phyloP scores from a whole-genome alignment of 2,329 filamentous ascomycete species.

The Hymenoscyphus occultus region DNA sequence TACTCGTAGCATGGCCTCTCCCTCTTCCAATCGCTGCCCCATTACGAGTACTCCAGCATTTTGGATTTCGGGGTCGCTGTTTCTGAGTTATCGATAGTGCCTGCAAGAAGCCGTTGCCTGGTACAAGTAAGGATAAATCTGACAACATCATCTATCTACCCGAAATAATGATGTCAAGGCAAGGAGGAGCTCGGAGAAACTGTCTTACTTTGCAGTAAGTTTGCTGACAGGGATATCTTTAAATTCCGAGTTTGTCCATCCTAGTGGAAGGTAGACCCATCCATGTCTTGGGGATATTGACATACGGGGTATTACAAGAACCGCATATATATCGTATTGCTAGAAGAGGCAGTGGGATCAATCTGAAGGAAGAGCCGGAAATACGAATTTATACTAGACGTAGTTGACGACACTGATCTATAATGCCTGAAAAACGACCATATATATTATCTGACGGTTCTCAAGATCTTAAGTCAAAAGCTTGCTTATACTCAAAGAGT shows the following conservation, averaged over 20 bases:
- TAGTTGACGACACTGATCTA: no score
- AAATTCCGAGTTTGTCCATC: background rate
- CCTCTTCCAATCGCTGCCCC: background rate
- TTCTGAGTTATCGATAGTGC: constrained; percentile 2
- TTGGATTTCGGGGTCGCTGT: background rate
- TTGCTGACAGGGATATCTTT: background rate
- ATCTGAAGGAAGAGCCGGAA: no score
- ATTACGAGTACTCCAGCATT: background rate
- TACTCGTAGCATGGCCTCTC: background rate
- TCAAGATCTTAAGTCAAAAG: background rate
- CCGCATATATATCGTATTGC: no score
- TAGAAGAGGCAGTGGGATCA: no score
- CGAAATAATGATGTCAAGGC: background rate
- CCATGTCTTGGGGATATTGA: background rate
- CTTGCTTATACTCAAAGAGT: background rate
- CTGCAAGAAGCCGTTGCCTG: background rate
- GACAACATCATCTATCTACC: background rate
- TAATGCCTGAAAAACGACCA: no score
- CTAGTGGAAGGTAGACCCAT: background rate
- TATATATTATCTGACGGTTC: no score
- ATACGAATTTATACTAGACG: no score
- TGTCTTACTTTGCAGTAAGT: background rate
- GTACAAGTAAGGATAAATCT: constrained; percentile 4
- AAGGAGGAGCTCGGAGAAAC: background rate
- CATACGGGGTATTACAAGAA: background rate